A percentile compares a stretch with the other conserved stretches of the same genome.
Evolutionary conservation across 148 eudicot species (phyloP).

Genomic region (Vaccinium myrtillus): DNA sequence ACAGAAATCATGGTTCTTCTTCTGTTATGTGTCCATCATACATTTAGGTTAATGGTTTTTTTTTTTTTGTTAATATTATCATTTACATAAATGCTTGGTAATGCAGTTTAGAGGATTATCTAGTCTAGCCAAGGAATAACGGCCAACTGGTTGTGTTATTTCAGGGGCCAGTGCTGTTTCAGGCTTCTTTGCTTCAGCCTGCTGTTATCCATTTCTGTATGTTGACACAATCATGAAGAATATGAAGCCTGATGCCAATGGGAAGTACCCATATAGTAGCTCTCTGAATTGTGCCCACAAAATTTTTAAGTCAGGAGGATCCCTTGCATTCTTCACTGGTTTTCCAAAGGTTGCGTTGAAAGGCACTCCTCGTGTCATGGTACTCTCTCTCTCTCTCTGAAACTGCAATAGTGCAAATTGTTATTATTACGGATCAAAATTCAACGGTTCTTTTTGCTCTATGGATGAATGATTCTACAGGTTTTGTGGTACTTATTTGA

Average conservation of each 20-base stretch:
- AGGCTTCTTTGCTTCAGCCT: slow-evolving; percentile 3
- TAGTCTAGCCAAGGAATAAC: not conserved
- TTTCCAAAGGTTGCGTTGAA: not conserved
- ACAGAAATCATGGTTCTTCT: not conserved
- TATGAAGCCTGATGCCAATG: not conserved
- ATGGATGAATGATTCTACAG: slow-evolving; percentile 5
- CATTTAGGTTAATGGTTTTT: not conserved
- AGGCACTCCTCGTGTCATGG: not conserved
- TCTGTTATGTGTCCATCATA: not conserved
- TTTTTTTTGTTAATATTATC: not conserved
- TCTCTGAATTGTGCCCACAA: not conserved
- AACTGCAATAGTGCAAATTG: not conserved
- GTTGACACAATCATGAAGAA: not conserved
- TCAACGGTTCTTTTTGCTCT: not conserved
- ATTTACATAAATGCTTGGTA: not conserved
- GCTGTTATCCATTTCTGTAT: not conserved
- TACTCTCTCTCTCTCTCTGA: slow-evolving; percentile 11
- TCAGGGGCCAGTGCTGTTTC: slow-evolving; percentile 10
- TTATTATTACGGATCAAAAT: not conserved
- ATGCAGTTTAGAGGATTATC: not conserved
- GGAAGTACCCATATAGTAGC: not conserved
- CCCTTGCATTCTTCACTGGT: not conserved
- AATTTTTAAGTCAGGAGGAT: not conserved
- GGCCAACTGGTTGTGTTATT: not conserved
- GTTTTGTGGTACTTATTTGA: not conserved